Base-by-base conservation (phyloP, 2,329 filamentous ascomycete species). In the Diaporthe citrichinensis region DNA sequence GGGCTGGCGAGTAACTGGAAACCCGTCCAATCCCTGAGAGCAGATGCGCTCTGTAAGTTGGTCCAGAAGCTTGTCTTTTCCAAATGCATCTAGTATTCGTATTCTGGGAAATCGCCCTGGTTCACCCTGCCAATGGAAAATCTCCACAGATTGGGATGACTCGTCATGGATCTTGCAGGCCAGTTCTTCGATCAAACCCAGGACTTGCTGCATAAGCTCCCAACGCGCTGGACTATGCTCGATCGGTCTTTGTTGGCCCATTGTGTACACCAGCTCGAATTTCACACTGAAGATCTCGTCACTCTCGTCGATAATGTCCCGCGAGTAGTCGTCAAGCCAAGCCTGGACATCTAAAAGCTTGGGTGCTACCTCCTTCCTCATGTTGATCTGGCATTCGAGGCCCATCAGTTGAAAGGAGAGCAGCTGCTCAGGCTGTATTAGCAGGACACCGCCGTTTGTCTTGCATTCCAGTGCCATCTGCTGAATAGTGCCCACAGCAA, bases 241-340 rank as follows among this genome's bases (percentile, higher is more conserved):
- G 0, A 92, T 83, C 0, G 87, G 77, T 1, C 80, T 79, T 74
- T 92, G 89, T 0, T 80, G 76, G 0, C 91, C 92, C 78, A 93
- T 88, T 0, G 91, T 92, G 74, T 94, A 93, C 1, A 93, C 84
- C 0, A 93, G 81, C 78, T 94, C 90, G 53, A 92, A 92, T 62
- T 88, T 90, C 5, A 88, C 85, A 58, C 86, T 90, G 58, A 93
- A 89, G 72, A 90, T 90, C 74, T 93, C 91, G 65, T 94, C 92
- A 53, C 89, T 91, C 80, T 94, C 91, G 74, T 94, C 92, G 0
- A 94, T 84, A 2, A 94, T 85, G 76, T 93, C 91, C 0, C 90
- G 84, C 0, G 87, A 85, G 2, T 81, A 76, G 0, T 68, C 20
- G 41, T 88, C 81, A 1, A 92, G 83, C 76, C 86, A 88, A 0